A percentile compares a stretch with the other conserved stretches of the same genome.
Conservation (phyloP, 441 rosid genomes). For the Adansonia rubrostipa region DNA sequence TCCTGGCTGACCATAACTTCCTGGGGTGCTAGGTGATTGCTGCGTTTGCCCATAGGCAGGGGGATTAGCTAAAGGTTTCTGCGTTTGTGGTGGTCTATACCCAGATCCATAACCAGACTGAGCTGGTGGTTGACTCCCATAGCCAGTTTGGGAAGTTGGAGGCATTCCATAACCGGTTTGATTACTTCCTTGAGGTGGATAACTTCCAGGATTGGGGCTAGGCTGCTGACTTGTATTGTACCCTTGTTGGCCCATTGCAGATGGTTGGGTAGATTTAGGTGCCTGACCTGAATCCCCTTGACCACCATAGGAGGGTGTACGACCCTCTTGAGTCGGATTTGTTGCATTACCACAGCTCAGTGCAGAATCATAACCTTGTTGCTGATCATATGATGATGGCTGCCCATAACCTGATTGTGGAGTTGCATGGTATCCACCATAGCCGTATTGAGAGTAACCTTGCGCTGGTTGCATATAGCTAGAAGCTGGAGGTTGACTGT, state of each 20-base stretch:
- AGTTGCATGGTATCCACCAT: slow-evolving; percentile 66
- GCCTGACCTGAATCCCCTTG: slow-evolving; percentile 74
- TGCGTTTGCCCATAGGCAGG: slow-evolving; percentile 79
- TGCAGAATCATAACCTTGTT: slow-evolving; percentile 64
- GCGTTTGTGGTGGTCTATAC: slow-evolving; percentile 68
- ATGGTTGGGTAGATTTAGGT: slow-evolving; percentile 59
- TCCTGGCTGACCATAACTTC: slow-evolving; percentile 73
- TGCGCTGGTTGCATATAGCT: slow-evolving; percentile 78
- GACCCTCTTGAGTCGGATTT: slow-evolving; percentile 73
- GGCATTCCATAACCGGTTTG: slow-evolving; percentile 74
- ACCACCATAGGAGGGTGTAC: slow-evolving; percentile 31
- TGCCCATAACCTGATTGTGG: slow-evolving; percentile 84
- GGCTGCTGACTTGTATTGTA: slow-evolving; percentile 65
- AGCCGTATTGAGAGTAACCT: slow-evolving; percentile 78
- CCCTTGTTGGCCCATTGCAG: slow-evolving; percentile 59
- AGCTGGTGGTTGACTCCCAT: slow-evolving; percentile 53
- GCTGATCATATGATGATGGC: slow-evolving; percentile 74
- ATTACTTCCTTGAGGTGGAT: slow-evolving; percentile 63
- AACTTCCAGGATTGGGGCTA: slow-evolving; percentile 50
- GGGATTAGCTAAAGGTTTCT: slow-evolving; percentile 62
- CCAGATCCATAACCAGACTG: slow-evolving; percentile 66
- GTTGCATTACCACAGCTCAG: slow-evolving; percentile 57
- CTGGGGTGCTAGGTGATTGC: slow-evolving; percentile 74
- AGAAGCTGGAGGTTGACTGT: slow-evolving; percentile 71
- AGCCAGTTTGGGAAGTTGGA: slow-evolving; percentile 77